phyloP scores from a whole-genome alignment of 2,329 filamentous ascomycete species.

The Phyllosticta paracitricarpa region DNA sequence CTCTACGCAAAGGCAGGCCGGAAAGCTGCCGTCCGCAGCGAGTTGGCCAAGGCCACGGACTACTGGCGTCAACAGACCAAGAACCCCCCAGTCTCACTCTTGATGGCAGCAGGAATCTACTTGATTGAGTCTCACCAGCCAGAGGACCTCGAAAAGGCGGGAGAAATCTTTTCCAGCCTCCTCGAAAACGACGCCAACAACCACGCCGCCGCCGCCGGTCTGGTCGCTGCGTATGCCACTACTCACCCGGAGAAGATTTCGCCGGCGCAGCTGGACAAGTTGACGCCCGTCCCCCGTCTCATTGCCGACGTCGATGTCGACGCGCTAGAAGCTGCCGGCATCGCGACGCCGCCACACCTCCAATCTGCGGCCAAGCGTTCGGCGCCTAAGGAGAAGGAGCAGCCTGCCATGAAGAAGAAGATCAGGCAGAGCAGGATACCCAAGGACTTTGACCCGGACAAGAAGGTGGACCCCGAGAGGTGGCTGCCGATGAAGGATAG shows the following conservation, averaged over 20 bases:
- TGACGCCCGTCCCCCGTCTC: conserved; percentile 55
- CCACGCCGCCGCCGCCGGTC: conserved; percentile 62
- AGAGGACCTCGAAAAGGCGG: conserved; percentile 60
- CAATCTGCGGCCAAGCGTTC: conserved; percentile 30
- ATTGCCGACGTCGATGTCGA: conserved; percentile 51
- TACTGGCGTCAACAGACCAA: conserved; percentile 61
- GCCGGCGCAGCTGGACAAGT: conserved; percentile 41
- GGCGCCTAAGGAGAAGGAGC: conserved; percentile 35
- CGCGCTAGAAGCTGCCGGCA: conserved; percentile 55
- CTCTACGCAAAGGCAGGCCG: conserved; percentile 71
- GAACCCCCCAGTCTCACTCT: conserved; percentile 46
- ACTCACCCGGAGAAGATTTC: conserved; percentile 47
- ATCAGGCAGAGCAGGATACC: conserved; percentile 53
- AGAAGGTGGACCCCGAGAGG: conserved; percentile 77
- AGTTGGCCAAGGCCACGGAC: conserved; percentile 67
- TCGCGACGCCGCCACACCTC: conserved; percentile 35
- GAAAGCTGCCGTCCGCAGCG: conserved; percentile 57
- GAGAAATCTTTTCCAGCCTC: conserved; percentile 68
- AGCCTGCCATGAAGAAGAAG: conserved; percentile 52
- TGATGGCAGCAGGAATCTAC: conserved; percentile 73
- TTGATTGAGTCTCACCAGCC: conserved; percentile 65
- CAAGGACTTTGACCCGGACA: conserved; percentile 65
- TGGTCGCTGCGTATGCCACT: conserved; percentile 72
- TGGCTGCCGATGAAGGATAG: conserved; percentile 89
- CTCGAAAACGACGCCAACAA: conserved; percentile 57